Evolutionary conservation across 768 basidiomycete species (phyloP).

Genomic region (Hygrocybe punicea): DNA sequence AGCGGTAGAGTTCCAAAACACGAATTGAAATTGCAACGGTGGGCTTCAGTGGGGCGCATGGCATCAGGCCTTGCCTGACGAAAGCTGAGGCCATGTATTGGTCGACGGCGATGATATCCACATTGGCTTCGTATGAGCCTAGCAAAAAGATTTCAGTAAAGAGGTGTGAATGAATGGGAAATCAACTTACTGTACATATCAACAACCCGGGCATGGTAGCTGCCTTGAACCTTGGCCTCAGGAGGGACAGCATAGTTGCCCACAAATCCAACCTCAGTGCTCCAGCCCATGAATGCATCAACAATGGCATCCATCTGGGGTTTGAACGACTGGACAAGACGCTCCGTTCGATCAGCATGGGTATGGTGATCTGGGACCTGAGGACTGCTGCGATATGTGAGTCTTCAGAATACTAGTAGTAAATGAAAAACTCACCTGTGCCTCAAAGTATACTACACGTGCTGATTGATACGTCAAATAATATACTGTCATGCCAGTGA

Average conservation of each 20-base stretch:
- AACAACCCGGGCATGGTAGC: not conserved
- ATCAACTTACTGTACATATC: not conserved
- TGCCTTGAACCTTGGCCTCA: not conserved
- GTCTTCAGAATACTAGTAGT: too few relatives aligned
- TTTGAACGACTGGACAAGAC: not conserved
- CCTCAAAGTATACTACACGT: too few relatives aligned
- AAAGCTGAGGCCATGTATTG: not conserved
- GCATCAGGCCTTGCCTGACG: conserved; percentile 23
- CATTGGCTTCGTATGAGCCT: too few relatives aligned
- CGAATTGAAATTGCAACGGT: conserved; percentile 16
- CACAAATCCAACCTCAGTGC: not conserved
- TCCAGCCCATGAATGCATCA: conserved; percentile 12
- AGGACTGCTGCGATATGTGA: not conserved
- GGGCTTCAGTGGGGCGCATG: conserved; percentile 21
- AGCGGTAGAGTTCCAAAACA: conserved; percentile 26
- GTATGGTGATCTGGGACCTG: not conserved
- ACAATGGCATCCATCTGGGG: conserved; percentile 8
- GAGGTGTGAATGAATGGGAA: too few relatives aligned
- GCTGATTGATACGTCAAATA: too few relatives aligned
- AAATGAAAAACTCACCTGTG: too few relatives aligned
- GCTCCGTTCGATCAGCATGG: not conserved
- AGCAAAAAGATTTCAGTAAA: too few relatives aligned
- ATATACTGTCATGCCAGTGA: too few relatives aligned
- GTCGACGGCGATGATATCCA: not conserved
- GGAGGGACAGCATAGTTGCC: conserved; percentile 5